phyloP scores from a whole-genome alignment of 2,329 filamentous ascomycete genomes.

The Laburnicola sp. region DNA sequence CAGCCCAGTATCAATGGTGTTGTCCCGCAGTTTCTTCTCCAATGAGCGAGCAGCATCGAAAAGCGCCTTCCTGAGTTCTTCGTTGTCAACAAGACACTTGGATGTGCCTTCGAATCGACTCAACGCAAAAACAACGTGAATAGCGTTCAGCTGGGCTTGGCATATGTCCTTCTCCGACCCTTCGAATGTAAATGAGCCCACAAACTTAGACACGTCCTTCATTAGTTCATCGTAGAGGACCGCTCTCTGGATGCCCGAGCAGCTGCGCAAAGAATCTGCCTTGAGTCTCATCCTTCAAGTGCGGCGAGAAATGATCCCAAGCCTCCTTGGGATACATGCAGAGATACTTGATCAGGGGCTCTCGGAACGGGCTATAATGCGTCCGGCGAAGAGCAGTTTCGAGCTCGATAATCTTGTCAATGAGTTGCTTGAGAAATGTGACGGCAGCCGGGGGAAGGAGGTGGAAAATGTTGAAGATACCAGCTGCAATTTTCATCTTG shows the following conservation, averaged over 20 bases:
- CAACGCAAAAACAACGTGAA: constrained; percentile 82
- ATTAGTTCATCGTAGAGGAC: constrained; percentile 74
- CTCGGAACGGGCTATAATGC: constrained; percentile 86
- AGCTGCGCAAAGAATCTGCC: constrained; percentile 91
- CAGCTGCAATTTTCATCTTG: constrained; percentile 91
- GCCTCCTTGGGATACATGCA: constrained; percentile 90
- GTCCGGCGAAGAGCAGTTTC: constrained; percentile 85
- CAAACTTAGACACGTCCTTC: constrained; percentile 71
- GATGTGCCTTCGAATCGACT: constrained; percentile 66
- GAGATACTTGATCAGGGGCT: constrained; percentile 87
- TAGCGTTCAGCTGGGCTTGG: constrained; percentile 80
- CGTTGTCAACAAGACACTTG: constrained; percentile 65
- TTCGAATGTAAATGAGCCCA: constrained; percentile 67
- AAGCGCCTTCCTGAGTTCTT: constrained; percentile 61
- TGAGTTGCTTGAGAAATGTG: constrained; percentile 85
- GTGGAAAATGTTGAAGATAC: constrained; percentile 96
- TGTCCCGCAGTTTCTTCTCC: constrained; percentile 70
- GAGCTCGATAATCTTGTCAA: constrained; percentile 86
- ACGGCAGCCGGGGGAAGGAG: constrained; percentile 89
- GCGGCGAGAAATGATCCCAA: constrained; percentile 76
- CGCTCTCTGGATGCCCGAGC: constrained; percentile 73
- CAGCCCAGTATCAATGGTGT: constrained; percentile 69
- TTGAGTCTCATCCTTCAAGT: constrained; percentile 81
- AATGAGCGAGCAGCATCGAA: constrained; percentile 73
- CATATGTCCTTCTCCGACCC: constrained; percentile 68